A percentile compares a stretch with the other conserved stretches of the same genome.
phyloP scores from a whole-genome alignment of 148 eudicot species.

The Polygonum maritimum region DNA sequence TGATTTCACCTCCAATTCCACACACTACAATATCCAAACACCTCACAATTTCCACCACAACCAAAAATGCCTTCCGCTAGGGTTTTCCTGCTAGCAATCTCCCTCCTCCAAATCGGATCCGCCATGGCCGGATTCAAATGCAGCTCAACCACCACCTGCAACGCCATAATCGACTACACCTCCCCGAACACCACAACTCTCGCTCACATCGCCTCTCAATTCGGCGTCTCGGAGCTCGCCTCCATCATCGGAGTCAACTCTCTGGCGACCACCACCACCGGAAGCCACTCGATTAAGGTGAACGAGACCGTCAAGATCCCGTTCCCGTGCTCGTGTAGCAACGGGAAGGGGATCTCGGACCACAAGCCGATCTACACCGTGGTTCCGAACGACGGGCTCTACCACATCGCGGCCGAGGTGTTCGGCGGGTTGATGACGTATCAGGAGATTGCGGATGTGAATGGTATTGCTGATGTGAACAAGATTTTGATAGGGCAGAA shows the following conservation, averaged over 20 bases:
- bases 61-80: neutral
- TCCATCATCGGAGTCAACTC: constrained; percentile 12
- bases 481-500: constrained; percentile 31
- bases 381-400: neutral
- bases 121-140: constrained; percentile 12
- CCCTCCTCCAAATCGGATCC: neutral
- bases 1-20: neutral
- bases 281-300: neutral
- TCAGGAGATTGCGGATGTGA: constrained; percentile 41
- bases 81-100: neutral
- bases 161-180: constrained; percentile 8
- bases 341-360: constrained; percentile 7
- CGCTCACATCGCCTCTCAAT: neutral
- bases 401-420: constrained; percentile 15
- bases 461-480: constrained; percentile 28
- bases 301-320: constrained; percentile 3
- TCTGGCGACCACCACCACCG: neutral
- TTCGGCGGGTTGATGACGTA: constrained; percentile 43
- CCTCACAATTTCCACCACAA: neutral
- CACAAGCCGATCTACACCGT: constrained; percentile 1
- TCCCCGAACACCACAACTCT: constrained; percentile 9
- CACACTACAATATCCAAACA: neutral
- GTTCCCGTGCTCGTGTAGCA: constrained; percentile 8
- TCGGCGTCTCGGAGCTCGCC: neutral
- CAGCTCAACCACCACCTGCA: constrained; percentile 7